These are phyloP conservation scores for Tuctoria greenei DNA, from an alignment of 176 grass and related monocot species.

Conservation along the genomic window DNA sequence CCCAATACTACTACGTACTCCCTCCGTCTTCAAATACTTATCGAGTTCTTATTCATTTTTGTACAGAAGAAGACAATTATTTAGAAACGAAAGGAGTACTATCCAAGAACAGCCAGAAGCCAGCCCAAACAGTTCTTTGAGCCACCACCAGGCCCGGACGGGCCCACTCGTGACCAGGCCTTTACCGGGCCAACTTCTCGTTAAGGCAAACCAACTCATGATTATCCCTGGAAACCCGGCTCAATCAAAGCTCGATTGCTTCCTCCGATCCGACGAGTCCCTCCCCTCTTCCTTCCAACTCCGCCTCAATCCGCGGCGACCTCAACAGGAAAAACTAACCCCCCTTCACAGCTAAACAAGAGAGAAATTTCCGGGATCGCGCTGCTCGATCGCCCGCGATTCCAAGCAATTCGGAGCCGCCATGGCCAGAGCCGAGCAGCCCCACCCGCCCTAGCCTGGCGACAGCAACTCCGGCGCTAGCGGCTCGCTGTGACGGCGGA, in stretches of 20 bases:
- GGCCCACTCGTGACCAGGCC: background rate
- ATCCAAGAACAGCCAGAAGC: background rate
- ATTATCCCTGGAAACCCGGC: background rate
- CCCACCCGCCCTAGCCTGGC: background rate
- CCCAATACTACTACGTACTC: too few species aligned
- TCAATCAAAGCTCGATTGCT: background rate
- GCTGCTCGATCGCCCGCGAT: constrained; percentile 6
- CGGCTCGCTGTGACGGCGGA: too few species aligned
- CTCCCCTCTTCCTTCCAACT: constrained; percentile 13
- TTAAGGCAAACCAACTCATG: background rate
- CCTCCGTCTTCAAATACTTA: too few species aligned
- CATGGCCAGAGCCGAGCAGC: constrained; percentile 36
- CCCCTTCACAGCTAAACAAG: background rate
- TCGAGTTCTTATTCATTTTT: too few species aligned
- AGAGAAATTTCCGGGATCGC: background rate
- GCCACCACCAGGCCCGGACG: background rate
- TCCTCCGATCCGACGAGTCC: background rate
- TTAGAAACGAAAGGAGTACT: too few species aligned
- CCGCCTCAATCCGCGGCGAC: too few species aligned
- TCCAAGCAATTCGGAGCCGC: background rate
- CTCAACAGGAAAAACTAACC: too few species aligned
- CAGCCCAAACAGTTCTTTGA: too few species aligned
- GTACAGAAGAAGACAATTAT: too few species aligned
- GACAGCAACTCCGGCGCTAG: background rate
- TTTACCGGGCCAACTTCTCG: background rate